Evolutionary conservation across 2,329 filamentous ascomycete species (phyloP), one percentile per base, ranked within the genome.

Genomic region (Neofusicoccum cordaticola): DNA sequence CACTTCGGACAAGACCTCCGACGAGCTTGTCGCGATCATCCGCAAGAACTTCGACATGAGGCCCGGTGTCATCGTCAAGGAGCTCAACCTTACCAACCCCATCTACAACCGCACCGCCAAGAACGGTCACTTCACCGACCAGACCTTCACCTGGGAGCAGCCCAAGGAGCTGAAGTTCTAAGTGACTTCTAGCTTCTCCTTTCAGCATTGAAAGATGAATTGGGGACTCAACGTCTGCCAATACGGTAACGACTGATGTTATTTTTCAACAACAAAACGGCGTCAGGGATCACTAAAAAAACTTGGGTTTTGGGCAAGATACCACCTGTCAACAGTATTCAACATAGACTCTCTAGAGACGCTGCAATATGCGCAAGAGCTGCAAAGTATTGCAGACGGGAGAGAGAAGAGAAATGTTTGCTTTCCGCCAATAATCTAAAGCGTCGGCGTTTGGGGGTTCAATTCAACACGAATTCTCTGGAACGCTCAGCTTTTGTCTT

Each of bases 81-180:
- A 97, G 84, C 90, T 99, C 71, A 90, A 95, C 83, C 87, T 99
- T 71, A 90, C 88, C 81, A 92, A 93, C 83, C 95, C 95, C 78
- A 97, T 98, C 85, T 99, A 99, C 90, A 88, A 88, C 87, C 87
- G 94, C 85, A 99, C 95, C 66, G 95, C 95, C 83, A 97, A 97
- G 91, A 98, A 98, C 84, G 95, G 95, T 74, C 95, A 99, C 88
- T 99, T 99, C 83, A 96, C 93, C 82, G 95, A 97, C 91, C 95
- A 97, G 88, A 85, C 81, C 81, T 99, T 99, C 88, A 88, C 85
- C 82, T 99, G 95, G 95, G 95, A 99, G 89, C 88, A 98, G 88
- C 94, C 95, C 77, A 97, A 97, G 91, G 75, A 85, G 72, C 91
- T 99, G 77, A 93, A 91, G 83, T 90, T 92, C 82, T 98, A 97